Evolutionary conservation across 2,329 filamentous ascomycete genomes (phyloP).

Genomic region (Colletotrichum plurivorum): DNA sequence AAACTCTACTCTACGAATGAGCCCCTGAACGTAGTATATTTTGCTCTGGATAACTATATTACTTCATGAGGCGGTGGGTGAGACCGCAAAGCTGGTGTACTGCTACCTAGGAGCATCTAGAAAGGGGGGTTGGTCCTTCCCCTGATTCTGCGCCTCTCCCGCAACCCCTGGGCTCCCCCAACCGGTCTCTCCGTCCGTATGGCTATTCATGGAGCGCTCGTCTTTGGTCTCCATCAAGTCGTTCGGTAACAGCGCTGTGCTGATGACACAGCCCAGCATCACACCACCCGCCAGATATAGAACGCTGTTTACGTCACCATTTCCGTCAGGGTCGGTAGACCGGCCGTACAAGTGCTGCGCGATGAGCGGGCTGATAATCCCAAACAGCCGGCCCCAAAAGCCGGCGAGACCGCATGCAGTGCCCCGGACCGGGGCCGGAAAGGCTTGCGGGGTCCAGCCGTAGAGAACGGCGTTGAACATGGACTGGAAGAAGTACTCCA

Average conservation of each 20-base stretch:
- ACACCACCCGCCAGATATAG: constrained; percentile 70
- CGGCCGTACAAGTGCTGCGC: constrained; percentile 60
- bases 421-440: constrained; percentile 62
- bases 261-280: constrained; percentile 66
- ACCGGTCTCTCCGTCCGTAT: background rate
- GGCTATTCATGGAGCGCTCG: constrained; percentile 40
- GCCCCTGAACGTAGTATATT: too few relatives aligned
- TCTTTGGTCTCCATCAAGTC: constrained; percentile 52
- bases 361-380: constrained; percentile 70
- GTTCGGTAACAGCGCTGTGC: constrained; percentile 62
- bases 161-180: background rate
- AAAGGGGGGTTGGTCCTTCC: background rate
- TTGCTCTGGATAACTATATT: too few relatives aligned
- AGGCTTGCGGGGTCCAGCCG: constrained; percentile 40
- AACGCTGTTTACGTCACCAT: constrained; percentile 62
- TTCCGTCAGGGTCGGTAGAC: constrained; percentile 44
- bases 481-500: constrained; percentile 50
- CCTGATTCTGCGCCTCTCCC: background rate
- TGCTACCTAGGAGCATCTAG: constrained; percentile 1
- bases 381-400: constrained; percentile 71
- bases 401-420: constrained; percentile 69
- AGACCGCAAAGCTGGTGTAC: background rate
- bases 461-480: constrained; percentile 43
- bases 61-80: too few relatives aligned
- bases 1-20: too few relatives aligned